Evolutionary conservation across 2,329 filamentous ascomycete genomes (phyloP), one percentile per base, ranked within the genome.

Genomic region (Tolypocladium amazonense): DNA sequence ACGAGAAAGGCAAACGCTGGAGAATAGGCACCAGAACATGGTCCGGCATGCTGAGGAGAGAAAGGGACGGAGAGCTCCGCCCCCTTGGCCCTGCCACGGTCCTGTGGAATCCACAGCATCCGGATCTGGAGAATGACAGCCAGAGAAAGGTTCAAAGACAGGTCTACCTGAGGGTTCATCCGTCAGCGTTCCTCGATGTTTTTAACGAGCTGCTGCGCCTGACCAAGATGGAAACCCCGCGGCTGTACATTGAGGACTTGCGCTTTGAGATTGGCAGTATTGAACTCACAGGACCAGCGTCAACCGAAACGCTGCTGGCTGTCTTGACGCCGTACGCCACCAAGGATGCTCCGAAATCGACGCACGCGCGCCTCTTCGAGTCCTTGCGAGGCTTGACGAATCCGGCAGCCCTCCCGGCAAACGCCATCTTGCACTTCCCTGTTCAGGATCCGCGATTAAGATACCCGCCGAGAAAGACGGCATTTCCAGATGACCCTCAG

Each of bases 391-490:
- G 83, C 2, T 76, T 92, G 12, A 86, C 84, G 7, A 90, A 90
- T 66, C 82, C 88, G 2, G 81, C 87, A 0, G 79, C 85, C 2
- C 76, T 96, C 1, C 90, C 92, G 4, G 71, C 78, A 23, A 87
- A 89, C 58, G 81, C 88, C 1, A 71, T 94, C 4, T 76, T 97
- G 4, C 79, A 83, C 0, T 94, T 97, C 70, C 79, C 85, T 2
- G 78, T 89, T 4, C 80, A 85, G 58, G 94, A 99, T 69, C 92
- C 93, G 37, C 87, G 93, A 11, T 80, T 97, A 20, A 81, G 82
- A 60, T 88, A 92, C 69, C 92, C 92, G 12, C 88, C 89, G 2
- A 81, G 81, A 57, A 81, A 79, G 50, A 69, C 82, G 30, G 70
- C 75, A n/a, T 65, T 73, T 39, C 71, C 77, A 12, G 73, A 77